Evolutionary conservation across 2,329 filamentous ascomycete genomes (phyloP).

Genomic region (Colletotrichum siamense): DNA sequence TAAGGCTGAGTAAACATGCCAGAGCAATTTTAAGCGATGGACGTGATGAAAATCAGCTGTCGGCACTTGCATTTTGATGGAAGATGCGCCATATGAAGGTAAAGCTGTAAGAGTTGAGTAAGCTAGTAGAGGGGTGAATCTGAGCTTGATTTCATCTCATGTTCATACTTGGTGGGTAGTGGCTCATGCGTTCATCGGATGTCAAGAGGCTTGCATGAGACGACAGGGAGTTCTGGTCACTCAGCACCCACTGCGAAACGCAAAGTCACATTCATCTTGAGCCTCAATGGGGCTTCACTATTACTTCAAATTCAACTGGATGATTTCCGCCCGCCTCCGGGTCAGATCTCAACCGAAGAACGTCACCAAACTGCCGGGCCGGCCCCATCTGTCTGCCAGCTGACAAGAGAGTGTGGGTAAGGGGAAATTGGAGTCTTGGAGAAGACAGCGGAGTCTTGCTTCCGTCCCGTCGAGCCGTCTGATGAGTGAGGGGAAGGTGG

Average conservation of each 20-base stretch:
- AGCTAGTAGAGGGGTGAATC: background rate
- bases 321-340: accelerated
- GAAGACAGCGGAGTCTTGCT: background rate
- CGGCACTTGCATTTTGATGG: background rate
- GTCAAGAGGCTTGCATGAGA: accelerated
- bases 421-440: background rate
- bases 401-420: background rate
- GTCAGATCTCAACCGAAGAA: background rate
- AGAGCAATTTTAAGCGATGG: background rate
- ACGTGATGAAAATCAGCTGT: background rate
- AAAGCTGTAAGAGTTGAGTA: background rate
- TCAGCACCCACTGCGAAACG: accelerated
- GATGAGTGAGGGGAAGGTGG: constrained; percentile 2
- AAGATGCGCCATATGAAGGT: background rate
- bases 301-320: background rate
- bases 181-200: background rate
- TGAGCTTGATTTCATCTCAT: background rate
- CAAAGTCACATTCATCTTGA: background rate
- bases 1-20: background rate
- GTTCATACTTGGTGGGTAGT: too few species aligned
- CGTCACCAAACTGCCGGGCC: background rate
- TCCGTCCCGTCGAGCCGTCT: constrained; percentile 7
- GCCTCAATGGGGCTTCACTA: background rate
- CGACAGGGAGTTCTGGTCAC: background rate
- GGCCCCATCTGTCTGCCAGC: background rate